Conservation (phyloP, 2,329 filamentous ascomycete species). For the Hyphodiscus sp. region DNA sequence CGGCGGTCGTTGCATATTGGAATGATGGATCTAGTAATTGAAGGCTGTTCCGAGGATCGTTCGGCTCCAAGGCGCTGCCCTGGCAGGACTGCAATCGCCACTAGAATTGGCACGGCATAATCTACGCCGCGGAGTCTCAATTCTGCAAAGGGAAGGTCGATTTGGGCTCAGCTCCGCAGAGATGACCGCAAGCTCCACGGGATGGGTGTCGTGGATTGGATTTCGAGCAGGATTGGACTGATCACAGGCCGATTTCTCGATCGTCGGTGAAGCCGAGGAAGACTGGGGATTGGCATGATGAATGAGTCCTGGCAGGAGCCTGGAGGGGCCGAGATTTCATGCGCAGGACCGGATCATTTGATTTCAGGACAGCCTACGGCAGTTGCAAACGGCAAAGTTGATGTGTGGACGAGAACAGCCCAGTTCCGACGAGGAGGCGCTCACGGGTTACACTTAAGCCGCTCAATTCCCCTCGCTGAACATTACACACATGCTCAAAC, state of each 20-base stretch:
- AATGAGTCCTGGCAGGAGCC: constrained; percentile 9
- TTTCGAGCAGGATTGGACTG: constrained; percentile 18
- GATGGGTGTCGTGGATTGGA: constrained; percentile 12
- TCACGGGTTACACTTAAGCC: not conserved
- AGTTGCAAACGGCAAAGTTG: constrained; percentile 14
- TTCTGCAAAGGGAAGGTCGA: constrained; percentile 16
- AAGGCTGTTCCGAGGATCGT: constrained; percentile 5
- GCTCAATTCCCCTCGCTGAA: not conserved
- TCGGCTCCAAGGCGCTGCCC: constrained; percentile 1
- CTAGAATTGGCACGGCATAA: constrained; percentile 10
- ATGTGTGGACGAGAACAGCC: constrained; percentile 7
- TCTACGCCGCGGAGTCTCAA: constrained; percentile 9
- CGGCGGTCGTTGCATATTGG: constrained; percentile 10
- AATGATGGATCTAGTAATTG: constrained; percentile 9
- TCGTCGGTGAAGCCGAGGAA: constrained; percentile 17
- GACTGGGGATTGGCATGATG: constrained; percentile 14
- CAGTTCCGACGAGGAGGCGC: not conserved
- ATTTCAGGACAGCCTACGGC: constrained; percentile 13
- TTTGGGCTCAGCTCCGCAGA: constrained; percentile 13
- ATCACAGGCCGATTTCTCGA: constrained; percentile 20
- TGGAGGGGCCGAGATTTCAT: too few species aligned
- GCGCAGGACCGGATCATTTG: too few species aligned
- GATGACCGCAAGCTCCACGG: constrained; percentile 12
- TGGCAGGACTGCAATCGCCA: constrained; percentile 6
- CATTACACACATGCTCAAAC: not conserved